These are phyloP conservation scores for Solanum chacoense DNA, from an alignment of 305 asterid genomes.

Conservation along the genomic window DNA sequence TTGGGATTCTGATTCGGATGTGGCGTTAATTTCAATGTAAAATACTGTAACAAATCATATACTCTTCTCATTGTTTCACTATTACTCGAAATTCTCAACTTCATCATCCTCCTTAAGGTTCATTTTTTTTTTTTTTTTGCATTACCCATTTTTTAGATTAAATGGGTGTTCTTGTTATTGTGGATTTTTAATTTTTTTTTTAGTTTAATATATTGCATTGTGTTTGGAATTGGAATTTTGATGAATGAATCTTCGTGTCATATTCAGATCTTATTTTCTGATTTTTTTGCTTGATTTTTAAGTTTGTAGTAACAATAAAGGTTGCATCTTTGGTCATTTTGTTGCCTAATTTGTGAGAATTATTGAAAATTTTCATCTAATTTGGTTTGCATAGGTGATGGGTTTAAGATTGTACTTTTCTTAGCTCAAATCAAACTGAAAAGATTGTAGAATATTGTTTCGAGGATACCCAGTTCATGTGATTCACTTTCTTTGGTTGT, in stretches of 20 bases:
- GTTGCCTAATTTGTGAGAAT: neutral
- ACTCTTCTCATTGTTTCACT: neutral
- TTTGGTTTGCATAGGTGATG: neutral
- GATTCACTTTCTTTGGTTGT: neutral
- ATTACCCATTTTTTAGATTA: neutral
- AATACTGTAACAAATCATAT: neutral
- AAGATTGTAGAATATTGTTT: neutral
- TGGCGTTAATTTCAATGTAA: constrained; percentile 7
- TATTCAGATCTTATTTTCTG: neutral
- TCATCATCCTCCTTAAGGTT: neutral
- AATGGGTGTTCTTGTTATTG: neutral
- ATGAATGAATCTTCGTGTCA: neutral
- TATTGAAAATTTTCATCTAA: neutral
- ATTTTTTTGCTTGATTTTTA: neutral
- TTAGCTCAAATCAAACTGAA: neutral
- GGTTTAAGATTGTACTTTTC: neutral
- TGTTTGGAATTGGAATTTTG: neutral
- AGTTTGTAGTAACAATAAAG: neutral
- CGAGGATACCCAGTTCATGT: neutral
- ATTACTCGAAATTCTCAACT: neutral
- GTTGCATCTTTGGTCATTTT: neutral
- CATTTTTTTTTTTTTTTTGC: neutral
- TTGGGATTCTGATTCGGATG: constrained; percentile 9
- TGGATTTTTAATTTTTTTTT: neutral
- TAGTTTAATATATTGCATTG: neutral